Evolutionary conservation across 2,329 filamentous ascomycete genomes (phyloP), one percentile per base, ranked within the genome.

Genomic region (Sclerotinia minor): DNA sequence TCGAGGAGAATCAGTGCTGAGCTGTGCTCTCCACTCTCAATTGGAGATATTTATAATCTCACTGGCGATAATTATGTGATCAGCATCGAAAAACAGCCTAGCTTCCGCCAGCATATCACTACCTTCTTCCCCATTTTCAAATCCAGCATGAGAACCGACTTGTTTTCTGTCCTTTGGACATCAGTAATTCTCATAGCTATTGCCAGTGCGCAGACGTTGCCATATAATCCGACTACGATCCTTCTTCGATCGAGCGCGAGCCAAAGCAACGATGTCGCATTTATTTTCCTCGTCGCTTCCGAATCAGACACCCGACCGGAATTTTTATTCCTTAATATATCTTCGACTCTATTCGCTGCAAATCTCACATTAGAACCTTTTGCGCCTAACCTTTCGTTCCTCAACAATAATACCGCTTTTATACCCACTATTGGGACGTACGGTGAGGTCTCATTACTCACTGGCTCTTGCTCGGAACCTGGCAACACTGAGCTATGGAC

Each of bases 201-300:
- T 15, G 29, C 47, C 53, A 32, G 65, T 38, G 66, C 83, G 64
- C 80, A 83, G 73, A 78, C 77, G 60, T 83, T 92, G 64, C 92
- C 92, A 35, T 96, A 96, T 80, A 88, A 89, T 67, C 90, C 92
- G 3, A 92, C 92, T 0, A 87, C 85, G 41, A 84, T 96, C 64
- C 84, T 94, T 68, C 83, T 87, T 57, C 78, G 79, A 21, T 81
- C 84, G 8, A 75, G 79, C 68, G 77, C 81, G 65, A 82, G 84
- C 69, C 78, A 80, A 29, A 80, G 80, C 65, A 77, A 79, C 69
- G 82, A 86, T 24, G 76, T 86, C 44, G 87, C 88, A 69, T 96
- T 95, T 78, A 83, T 94, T 71, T 88, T 97, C 73, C 45, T 82
- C 49, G 81, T 76, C 73, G 82, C 77, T 74, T 77, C 78, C 17